These are phyloP conservation scores for Salvia rosmarinus DNA, from an alignment of 257 asterid species.

Conservation along the genomic window DNA sequence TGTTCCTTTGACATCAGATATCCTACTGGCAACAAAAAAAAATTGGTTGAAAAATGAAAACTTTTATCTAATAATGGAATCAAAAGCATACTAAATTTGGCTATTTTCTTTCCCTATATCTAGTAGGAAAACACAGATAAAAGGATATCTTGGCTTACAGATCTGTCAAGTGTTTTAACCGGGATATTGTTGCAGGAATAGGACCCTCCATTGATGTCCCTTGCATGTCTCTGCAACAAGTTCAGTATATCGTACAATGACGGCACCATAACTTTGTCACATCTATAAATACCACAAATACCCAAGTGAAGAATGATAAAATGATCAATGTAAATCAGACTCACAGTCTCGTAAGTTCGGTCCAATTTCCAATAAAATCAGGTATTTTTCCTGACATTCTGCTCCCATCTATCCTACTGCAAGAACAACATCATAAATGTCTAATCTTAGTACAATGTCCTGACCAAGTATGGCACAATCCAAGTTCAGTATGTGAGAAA, in stretches of 20 bases:
- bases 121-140: neutral
- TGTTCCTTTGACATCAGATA: slow-evolving; percentile 63
- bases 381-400: slow-evolving; percentile 71
- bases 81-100: no score
- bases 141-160: slow-evolving; percentile 54
- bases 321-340: slow-evolving; percentile 32
- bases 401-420: slow-evolving; percentile 91
- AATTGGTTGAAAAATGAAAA: neutral
- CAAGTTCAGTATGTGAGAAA: neutral
- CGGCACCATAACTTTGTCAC: slow-evolving; percentile 35
- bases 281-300: slow-evolving; percentile 2
- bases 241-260: slow-evolving; percentile 4
- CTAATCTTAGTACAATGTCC: neutral
- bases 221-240: slow-evolving; percentile 67
- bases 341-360: slow-evolving; percentile 59
- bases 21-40: slow-evolving; percentile 60
- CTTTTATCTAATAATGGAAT: no score
- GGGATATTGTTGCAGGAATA: slow-evolving; percentile 59
- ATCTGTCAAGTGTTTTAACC: slow-evolving; percentile 44
- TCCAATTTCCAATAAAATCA: slow-evolving; percentile 80
- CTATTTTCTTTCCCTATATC: no score
- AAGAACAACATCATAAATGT: slow-evolving; percentile 37
- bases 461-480: neutral
- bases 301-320: slow-evolving; percentile 3
- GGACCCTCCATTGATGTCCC: slow-evolving; percentile 88